Evolutionary conservation across 2,329 filamentous ascomycete genomes (phyloP).

Genomic region (Pseudogymnoascus sp.): DNA sequence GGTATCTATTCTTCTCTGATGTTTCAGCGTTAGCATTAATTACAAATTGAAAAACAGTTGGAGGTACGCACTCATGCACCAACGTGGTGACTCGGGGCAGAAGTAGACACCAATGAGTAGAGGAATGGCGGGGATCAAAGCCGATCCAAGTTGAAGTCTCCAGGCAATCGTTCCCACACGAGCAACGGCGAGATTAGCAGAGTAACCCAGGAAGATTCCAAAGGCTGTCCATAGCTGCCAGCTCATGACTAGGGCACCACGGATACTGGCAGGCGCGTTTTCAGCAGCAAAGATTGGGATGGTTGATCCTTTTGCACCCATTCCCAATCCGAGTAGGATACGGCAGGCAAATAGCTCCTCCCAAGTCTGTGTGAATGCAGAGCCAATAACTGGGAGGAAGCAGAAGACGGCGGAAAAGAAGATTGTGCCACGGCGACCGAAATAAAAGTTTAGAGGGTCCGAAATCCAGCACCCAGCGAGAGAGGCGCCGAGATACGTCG

Average conservation of each 20-base stretch:
- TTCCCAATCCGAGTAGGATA: conserved; percentile 51
- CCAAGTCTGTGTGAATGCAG: conserved; percentile 51
- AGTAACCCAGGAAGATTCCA: conserved; percentile 59
- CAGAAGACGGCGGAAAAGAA: conserved; percentile 56
- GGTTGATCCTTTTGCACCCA: conserved; percentile 48
- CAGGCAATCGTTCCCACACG: conserved; percentile 50
- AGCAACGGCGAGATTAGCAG: conserved; percentile 56
- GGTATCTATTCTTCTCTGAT: conserved; percentile 43
- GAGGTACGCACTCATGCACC: conserved; percentile 43
- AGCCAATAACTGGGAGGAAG: conserved; percentile 52
- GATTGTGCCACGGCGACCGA: conserved; percentile 56
- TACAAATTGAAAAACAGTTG: not conserved
- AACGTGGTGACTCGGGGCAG: conserved; percentile 57
- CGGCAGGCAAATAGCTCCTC: conserved; percentile 46
- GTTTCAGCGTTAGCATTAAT: not conserved
- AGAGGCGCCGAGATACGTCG: conserved; percentile 36
- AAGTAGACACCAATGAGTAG: conserved; percentile 49
- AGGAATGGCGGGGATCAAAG: conserved; percentile 56
- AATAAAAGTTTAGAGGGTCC: conserved; percentile 49
- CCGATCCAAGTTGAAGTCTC: conserved; percentile 56
- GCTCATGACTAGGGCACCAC: conserved; percentile 48
- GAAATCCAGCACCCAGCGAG: conserved; percentile 53
- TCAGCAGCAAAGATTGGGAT: conserved; percentile 47
- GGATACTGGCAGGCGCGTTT: conserved; percentile 43
- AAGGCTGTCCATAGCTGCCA: conserved; percentile 46